These are phyloP conservation scores for Fagus crenata DNA, from an alignment of 306 rosid species.

Conservation along the genomic window DNA sequence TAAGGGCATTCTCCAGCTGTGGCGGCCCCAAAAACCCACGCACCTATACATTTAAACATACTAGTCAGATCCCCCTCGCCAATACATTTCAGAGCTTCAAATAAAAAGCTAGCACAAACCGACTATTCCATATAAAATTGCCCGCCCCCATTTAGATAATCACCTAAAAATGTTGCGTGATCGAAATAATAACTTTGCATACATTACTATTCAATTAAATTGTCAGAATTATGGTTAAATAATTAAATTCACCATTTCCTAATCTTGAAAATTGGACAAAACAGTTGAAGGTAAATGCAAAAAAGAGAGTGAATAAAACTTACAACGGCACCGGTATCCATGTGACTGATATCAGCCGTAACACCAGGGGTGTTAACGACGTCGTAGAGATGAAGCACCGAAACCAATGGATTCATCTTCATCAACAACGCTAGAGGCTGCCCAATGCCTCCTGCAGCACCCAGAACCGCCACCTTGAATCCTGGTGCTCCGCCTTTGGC, in stretches of 20 bases:
- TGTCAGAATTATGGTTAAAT: no score
- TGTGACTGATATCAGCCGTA: constrained; percentile 93
- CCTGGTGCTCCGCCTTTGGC: constrained; percentile 93
- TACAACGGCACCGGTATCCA: constrained; percentile 99
- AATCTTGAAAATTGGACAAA: not conserved
- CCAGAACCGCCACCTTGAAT: constrained; percentile 84
- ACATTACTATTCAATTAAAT: no score
- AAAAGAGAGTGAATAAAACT: constrained; percentile 5
- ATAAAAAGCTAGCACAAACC: not conserved
- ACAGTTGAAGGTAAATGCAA: not conserved
- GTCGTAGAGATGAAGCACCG: constrained; percentile 95
- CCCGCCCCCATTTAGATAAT: not conserved
- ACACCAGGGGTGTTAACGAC: constrained; percentile 94
- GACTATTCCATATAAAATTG: not conserved
- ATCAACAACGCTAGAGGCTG: constrained; percentile 83
- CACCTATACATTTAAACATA: constrained; percentile 48
- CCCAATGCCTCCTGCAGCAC: constrained; percentile 97
- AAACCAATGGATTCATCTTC: constrained; percentile 93
- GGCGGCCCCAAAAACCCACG: constrained; percentile 83
- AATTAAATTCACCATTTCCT: no score
- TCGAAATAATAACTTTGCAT: not conserved
- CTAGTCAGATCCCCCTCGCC: not conserved
- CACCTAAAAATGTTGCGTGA: not conserved
- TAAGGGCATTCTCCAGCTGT: constrained; percentile 86
- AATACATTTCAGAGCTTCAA: not conserved